Percentiles rank a stretch among this genome's conserved stretches.
Conservation (phyloP, 2,329 filamentous ascomycete species). For the Gliomastix tumulicola region DNA sequence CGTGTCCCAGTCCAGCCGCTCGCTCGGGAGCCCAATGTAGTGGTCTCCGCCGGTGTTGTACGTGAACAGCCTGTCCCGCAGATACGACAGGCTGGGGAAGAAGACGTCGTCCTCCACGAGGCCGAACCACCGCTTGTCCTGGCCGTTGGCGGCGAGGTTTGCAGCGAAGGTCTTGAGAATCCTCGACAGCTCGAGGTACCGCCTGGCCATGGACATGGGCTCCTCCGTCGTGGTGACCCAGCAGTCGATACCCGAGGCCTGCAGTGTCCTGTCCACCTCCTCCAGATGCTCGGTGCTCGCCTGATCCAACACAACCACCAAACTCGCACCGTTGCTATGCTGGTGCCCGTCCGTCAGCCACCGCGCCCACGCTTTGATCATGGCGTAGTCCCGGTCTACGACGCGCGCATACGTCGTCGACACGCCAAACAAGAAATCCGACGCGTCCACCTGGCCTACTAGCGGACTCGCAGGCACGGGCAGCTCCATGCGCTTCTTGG, state of each 20-base stretch:
- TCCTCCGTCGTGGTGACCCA: constrained; percentile 22
- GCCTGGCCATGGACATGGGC: constrained; percentile 19
- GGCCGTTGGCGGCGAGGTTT: constrained; percentile 23
- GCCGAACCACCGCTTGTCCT: constrained; percentile 31
- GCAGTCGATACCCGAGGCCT: constrained; percentile 29
- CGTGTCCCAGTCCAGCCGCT: constrained; percentile 32
- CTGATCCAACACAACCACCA: constrained; percentile 33
- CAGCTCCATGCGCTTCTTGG: constrained; percentile 21
- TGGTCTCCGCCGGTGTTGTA: constrained; percentile 23
- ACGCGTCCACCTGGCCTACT: constrained; percentile 26
- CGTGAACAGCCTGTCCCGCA: constrained; percentile 26
- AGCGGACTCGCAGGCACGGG: constrained; percentile 19
- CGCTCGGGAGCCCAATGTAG: constrained; percentile 36
- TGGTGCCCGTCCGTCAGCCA: constrained; percentile 35
- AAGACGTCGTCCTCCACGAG: constrained; percentile 40
- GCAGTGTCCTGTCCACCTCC: constrained; percentile 20
- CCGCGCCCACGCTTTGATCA: constrained; percentile 34
- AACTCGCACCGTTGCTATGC: constrained; percentile 31
- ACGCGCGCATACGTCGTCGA: constrained; percentile 34
- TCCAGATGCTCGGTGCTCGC: constrained; percentile 22
- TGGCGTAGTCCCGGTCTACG: constrained; percentile 24
- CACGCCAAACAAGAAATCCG: constrained; percentile 33
- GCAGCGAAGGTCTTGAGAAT: constrained; percentile 22
- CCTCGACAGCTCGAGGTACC: constrained; percentile 29
- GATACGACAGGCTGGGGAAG: constrained; percentile 30